A percentile compares a stretch with the other conserved stretches of the same genome.
Evolutionary conservation across 225 moss, liverwort and hornwort species (phyloP).

Genomic region (Ulota crispa): DNA sequence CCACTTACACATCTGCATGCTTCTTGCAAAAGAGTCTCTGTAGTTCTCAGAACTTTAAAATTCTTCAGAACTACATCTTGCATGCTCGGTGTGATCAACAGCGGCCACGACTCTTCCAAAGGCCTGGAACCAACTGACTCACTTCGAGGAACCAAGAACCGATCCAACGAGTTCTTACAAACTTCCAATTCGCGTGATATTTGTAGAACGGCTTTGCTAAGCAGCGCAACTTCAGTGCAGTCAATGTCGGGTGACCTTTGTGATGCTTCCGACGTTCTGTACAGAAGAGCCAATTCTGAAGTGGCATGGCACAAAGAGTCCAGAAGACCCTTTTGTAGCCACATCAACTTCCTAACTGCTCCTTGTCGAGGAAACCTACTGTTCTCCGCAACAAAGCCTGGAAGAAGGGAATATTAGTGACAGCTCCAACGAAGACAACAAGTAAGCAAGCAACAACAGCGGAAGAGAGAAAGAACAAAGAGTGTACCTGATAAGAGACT

Average conservation of each 20-base stretch:
- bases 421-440: conserved; percentile 15
- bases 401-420: conserved; percentile 23
- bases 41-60: conserved; percentile 46
- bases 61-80: conserved; percentile 53
- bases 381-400: conserved; percentile 46
- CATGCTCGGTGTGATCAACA: conserved; percentile 75
- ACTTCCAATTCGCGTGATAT: conserved; percentile 42
- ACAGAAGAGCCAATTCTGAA: conserved; percentile 65
- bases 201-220: conserved; percentile 38
- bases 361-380: conserved; percentile 41
- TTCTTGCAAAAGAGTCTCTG: conserved; percentile 38
- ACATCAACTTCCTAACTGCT: conserved; percentile 61
- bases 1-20: conserved; percentile 34
- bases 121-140: conserved; percentile 32
- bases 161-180: conserved; percentile 75
- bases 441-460: conserved; percentile 16
- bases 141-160: conserved; percentile 55
- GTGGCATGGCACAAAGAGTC: conserved; percentile 68
- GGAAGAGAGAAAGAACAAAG: conserved; percentile 16
- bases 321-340: conserved; percentile 76
- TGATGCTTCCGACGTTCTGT: conserved; percentile 60
- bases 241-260: conserved; percentile 56
- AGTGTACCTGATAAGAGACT: conserved; percentile 51
- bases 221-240: conserved; percentile 53
- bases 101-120: conserved; percentile 64